A percentile compares a stretch with the other conserved stretches of the same genome.
Evolutionary conservation across 345 rosid species (phyloP).

Genomic region (Sisymbrium irio): DNA sequence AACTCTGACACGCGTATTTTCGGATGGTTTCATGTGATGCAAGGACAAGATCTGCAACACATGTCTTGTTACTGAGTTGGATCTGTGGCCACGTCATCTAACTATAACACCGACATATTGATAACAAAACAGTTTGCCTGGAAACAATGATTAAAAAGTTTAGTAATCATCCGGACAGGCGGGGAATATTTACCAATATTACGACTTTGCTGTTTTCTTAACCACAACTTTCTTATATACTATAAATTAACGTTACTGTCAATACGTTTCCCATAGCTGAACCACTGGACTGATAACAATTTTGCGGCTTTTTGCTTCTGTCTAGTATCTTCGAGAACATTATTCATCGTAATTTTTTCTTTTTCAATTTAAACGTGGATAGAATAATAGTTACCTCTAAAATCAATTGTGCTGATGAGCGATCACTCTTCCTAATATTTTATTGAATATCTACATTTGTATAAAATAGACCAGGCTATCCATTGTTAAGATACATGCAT

Average conservation of each 20-base stretch:
- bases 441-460: not conserved
- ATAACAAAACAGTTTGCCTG: not conserved
- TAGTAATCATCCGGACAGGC: not conserved
- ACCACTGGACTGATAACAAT: not conserved
- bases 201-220: not conserved
- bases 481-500: not conserved
- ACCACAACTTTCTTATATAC: not conserved
- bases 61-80: not conserved
- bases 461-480: not conserved
- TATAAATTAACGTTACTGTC: not conserved
- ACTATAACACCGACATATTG: not conserved
- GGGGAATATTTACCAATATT: not conserved
- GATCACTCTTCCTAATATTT: not conserved
- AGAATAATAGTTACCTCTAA: not conserved
- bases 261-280: not conserved
- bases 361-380: not conserved
- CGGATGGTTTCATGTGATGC: not conserved
- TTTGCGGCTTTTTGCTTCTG: not conserved
- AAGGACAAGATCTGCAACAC: conserved; percentile 4
- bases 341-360: not conserved
- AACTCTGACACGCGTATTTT: not conserved
- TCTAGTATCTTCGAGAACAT: not conserved
- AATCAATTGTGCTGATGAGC: not conserved
- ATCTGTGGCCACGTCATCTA: conserved; percentile 2
- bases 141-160: not conserved